phyloP scores from a whole-genome alignment of 495 filamentous ascomycete species.

The Friedmanniomyces simplex region DNA sequence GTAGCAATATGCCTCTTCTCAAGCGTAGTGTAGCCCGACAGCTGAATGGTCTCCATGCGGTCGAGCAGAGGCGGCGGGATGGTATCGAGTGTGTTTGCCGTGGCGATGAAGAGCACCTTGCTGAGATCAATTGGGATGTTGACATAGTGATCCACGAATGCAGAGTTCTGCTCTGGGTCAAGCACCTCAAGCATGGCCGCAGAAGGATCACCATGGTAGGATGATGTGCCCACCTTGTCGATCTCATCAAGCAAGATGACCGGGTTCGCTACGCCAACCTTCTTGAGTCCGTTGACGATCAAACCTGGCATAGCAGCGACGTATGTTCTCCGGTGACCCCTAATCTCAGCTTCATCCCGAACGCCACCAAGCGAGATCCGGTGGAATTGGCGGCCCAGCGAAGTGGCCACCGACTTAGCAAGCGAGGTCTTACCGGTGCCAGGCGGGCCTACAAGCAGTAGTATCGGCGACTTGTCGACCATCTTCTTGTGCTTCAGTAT shows the following conservation, averaged over 20 bases:
- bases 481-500: conserved; percentile 59
- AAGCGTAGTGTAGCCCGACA: conserved; percentile 94
- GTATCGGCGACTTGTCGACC: conserved; percentile 91
- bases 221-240: conserved; percentile 88
- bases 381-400: conserved; percentile 91
- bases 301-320: conserved; percentile 97
- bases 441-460: conserved; percentile 87
- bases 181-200: conserved; percentile 99
- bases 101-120: conserved; percentile 98
- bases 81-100: conserved; percentile 89
- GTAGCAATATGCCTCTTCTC: conserved; percentile 95
- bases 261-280: conserved; percentile 91
- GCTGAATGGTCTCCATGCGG: conserved; percentile 87
- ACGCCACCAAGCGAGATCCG: conserved; percentile 95
- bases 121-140: conserved; percentile 92
- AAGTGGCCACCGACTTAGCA: conserved; percentile 84
- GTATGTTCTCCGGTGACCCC: conserved; percentile 92
- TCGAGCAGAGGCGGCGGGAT: conserved; percentile 93
- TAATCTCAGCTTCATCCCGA: conserved; percentile 90
- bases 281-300: conserved; percentile 89
- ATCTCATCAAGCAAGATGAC: conserved; percentile 97
- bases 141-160: conserved; percentile 93
- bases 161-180: conserved; percentile 94
- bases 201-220: conserved; percentile 91
- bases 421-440: conserved; percentile 95